phyloP scores from a whole-genome alignment of 2,329 filamentous ascomycete genomes.

The Lomentospora prolificans region DNA sequence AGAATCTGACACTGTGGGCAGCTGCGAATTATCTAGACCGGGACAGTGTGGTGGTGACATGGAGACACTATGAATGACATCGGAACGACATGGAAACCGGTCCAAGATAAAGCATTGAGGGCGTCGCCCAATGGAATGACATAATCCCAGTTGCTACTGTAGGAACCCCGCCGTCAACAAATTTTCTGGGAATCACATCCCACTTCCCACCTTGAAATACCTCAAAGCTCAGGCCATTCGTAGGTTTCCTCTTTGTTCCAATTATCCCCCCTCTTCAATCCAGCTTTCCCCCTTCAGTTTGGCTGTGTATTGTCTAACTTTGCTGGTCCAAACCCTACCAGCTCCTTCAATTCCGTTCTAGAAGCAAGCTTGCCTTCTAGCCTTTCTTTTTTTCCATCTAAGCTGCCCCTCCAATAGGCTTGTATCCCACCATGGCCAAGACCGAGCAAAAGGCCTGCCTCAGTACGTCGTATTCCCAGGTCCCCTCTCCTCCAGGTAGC shows the following conservation, averaged over 20 bases:
- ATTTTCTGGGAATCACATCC: slow-evolving; percentile 7
- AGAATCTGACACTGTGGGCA: neutral
- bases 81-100: neutral
- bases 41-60: neutral
- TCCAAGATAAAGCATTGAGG: neutral
- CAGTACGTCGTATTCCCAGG: slow-evolving; percentile 39
- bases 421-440: slow-evolving; percentile 34
- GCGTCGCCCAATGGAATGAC: neutral
- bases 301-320: neutral
- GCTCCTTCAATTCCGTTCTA: neutral
- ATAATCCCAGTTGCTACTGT: slow-evolving; percentile 5
- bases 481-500: slow-evolving; percentile 13
- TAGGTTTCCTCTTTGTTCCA: neutral
- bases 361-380: neutral
- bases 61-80: neutral
- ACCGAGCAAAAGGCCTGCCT: slow-evolving; percentile 52
- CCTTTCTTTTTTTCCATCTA: neutral
- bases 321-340: neutral
- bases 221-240: neutral
- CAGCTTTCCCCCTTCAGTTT: too few relatives aligned
- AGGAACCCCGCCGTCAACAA: slow-evolving; percentile 8
- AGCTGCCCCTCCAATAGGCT: neutral
- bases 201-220: slow-evolving; percentile 1
- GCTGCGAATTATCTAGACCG: neutral
- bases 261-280: neutral